Conservation (phyloP, 2,329 filamentous ascomycete genomes). For the Colletotrichum sp. region DNA sequence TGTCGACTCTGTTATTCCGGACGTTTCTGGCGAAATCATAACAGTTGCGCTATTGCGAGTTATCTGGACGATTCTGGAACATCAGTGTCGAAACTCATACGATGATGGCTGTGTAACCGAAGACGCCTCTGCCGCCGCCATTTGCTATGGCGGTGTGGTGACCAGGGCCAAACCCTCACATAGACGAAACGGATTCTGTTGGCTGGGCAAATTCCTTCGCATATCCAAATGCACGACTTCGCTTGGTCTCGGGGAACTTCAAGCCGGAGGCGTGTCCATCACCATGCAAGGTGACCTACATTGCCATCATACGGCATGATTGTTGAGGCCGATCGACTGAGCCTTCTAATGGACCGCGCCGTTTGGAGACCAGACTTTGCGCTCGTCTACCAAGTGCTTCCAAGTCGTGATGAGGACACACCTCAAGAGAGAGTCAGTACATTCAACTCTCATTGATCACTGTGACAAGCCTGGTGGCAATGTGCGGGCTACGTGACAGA, state of each 20-base stretch:
- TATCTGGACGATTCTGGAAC: background rate
- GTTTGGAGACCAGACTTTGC: background rate
- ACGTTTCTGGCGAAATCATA: background rate
- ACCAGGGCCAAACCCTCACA: constrained; percentile 16
- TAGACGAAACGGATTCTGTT: background rate
- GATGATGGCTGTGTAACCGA: background rate
- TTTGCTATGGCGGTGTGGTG: background rate
- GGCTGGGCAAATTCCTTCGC: background rate
- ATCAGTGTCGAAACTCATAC: background rate
- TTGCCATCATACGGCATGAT: constrained; percentile 14
- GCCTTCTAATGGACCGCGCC: background rate
- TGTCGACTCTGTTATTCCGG: constrained; percentile 1
- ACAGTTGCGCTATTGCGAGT: background rate
- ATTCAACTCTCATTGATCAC: background rate
- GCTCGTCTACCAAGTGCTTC: background rate
- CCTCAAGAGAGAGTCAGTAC: background rate
- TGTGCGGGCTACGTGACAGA: background rate
- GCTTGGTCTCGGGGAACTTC: background rate
- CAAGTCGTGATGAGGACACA: background rate
- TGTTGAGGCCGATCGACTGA: constrained; percentile 9
- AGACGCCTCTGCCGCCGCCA: background rate
- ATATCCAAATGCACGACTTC: background rate
- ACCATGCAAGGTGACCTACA: constrained; percentile 12
- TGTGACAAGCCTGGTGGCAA: background rate
- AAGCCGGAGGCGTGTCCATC: background rate